phyloP scores from a whole-genome alignment of 306 rosid species.

The Quercus dentata region DNA sequence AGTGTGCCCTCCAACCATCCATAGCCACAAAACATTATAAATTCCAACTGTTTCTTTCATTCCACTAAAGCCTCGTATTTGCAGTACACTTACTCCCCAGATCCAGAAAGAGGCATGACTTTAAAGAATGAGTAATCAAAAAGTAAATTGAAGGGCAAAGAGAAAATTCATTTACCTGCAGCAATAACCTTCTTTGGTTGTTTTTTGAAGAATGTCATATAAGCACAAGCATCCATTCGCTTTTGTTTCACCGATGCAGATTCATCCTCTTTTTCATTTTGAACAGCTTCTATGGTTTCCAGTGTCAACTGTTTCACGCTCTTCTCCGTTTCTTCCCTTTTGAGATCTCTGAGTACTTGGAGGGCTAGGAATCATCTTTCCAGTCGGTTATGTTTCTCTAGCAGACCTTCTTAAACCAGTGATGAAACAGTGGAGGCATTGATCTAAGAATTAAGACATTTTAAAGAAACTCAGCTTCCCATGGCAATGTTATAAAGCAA shows the following conservation, averaged over 20 bases:
- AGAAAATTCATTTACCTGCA: slow-evolving; percentile 25
- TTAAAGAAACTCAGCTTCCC: neutral
- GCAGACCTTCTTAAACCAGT: too few relatives aligned
- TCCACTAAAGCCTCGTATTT: neutral
- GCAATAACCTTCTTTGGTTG: slow-evolving; percentile 22
- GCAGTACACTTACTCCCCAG: too few relatives aligned
- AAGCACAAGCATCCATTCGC: slow-evolving; percentile 40
- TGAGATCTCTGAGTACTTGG: neutral
- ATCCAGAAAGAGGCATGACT: neutral
- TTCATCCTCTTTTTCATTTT: slow-evolving; percentile 22
- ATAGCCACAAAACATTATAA: neutral
- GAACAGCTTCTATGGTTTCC: slow-evolving; percentile 36
- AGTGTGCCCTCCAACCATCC: neutral
- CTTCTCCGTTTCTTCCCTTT: slow-evolving; percentile 46
- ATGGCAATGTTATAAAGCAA: neutral
- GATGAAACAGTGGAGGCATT: neutral
- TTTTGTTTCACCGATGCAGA: slow-evolving; percentile 14
- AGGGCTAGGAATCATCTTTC: too few relatives aligned
- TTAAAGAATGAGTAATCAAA: neutral
- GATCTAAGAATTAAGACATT: neutral
- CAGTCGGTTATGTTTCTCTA: too few relatives aligned
- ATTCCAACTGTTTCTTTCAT: neutral
- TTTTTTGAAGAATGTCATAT: slow-evolving; percentile 30
- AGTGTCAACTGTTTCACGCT: slow-evolving; percentile 35
- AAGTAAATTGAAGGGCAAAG: neutral